A percentile compares a stretch with the other conserved stretches of the same genome.
These are phyloP conservation scores for Malus domestica DNA, from an alignment of 306 rosid species.

Conservation along the genomic window ASM211411v1 NC_041801.1:496501-497000, in stretches of 20 bases:
- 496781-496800: slow-evolving; percentile 67
- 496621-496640: not conserved
- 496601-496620: not conserved
- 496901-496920: slow-evolving; percentile 95
- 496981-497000: not conserved
- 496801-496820: slow-evolving; percentile 91
- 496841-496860: slow-evolving; percentile 95
- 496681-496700: not conserved
- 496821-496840: slow-evolving; percentile 95
- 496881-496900: slow-evolving; percentile 78
- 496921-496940: slow-evolving; percentile 87
- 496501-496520: not conserved
- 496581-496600: not conserved
- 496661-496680: not conserved
- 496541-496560: not conserved
- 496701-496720: not conserved
- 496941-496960: slow-evolving; percentile 15
- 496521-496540: not conserved
- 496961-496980: not conserved
- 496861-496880: slow-evolving; percentile 78
- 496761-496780: not conserved
- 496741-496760: not conserved
- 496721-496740: not conserved
- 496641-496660: not conserved
- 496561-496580: not conserved